A percentile compares a stretch with the other conserved stretches of the same genome.
These are phyloP conservation scores for Kodamaea sp. DNA, from an alignment of 1,139 yeast genomes.

Conservation along the genomic window DNA sequence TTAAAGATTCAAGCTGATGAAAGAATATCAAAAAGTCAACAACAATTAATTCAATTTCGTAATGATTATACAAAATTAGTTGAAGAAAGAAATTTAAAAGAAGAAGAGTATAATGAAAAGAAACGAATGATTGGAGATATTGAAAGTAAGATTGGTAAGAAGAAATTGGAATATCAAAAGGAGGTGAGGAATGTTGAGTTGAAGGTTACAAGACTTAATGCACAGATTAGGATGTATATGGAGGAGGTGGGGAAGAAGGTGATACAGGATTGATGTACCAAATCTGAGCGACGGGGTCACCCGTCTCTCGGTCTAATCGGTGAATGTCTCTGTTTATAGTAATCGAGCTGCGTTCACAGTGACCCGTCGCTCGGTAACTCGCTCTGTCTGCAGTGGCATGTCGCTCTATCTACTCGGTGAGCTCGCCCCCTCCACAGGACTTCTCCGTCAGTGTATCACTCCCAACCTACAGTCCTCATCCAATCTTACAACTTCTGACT, in stretches of 20 bases:
- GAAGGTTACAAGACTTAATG: constrained; percentile 53
- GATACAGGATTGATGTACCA: too few species aligned
- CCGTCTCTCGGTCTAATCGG: too few species aligned
- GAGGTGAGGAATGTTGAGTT: constrained; percentile 54
- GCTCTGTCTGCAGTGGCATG: too few species aligned
- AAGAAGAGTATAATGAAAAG: constrained; percentile 48
- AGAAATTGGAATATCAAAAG: constrained; percentile 44
- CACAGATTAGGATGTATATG: constrained; percentile 48
- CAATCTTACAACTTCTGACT: too few species aligned
- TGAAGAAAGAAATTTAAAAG: constrained; percentile 49
- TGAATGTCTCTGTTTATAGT: too few species aligned
- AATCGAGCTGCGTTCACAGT: too few species aligned
- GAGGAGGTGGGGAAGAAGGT: constrained; percentile 43
- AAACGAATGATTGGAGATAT: constrained; percentile 46
- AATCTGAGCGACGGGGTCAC: too few species aligned
- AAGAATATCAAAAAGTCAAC: constrained; percentile 42
- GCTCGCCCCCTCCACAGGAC: too few species aligned
- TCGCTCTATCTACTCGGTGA: too few species aligned
- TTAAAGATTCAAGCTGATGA: constrained; percentile 47
- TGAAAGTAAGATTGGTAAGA: constrained; percentile 43
- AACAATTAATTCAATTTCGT: constrained; percentile 43
- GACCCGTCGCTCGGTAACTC: too few species aligned
- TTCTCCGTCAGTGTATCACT: too few species aligned
- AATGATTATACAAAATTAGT: constrained; percentile 47
- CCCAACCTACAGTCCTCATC: too few species aligned